Evolutionary conservation across 1,284 basidiomycete genomes (phyloP).

Genomic region (Pholiota adiposa): DNA sequence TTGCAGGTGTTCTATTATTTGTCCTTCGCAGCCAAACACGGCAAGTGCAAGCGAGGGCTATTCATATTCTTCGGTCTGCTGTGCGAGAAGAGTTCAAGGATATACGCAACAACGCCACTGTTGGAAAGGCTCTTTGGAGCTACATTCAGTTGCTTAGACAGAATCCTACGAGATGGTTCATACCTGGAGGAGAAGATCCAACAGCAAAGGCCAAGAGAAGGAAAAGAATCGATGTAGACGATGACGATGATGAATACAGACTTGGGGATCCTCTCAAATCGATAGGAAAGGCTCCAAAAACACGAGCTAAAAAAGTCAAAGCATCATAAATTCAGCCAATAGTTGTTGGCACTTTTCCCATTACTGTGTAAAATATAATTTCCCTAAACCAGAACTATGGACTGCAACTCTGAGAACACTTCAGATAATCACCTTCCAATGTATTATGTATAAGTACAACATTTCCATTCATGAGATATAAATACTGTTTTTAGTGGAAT

Average conservation of each 20-base stretch:
- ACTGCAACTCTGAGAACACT: too few species aligned
- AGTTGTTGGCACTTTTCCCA: too few species aligned
- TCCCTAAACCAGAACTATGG: background rate
- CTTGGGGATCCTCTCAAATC: constrained; percentile 41
- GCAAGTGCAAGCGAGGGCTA: constrained; percentile 51
- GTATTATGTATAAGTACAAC: too few species aligned
- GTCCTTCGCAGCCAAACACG: constrained; percentile 43
- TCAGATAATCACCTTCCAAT: too few species aligned
- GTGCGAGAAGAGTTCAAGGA: constrained; percentile 60
- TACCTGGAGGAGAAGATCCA: constrained; percentile 9
- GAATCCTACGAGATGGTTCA: constrained; percentile 29
- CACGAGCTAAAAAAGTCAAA: constrained; percentile 35
- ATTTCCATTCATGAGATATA: background rate
- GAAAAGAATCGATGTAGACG: constrained; percentile 29
- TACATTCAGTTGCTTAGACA: constrained; percentile 47
- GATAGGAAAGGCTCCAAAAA: constrained; percentile 37
- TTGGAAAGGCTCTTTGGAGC: constrained; percentile 59
- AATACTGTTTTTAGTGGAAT: background rate
- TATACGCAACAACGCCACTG: constrained; percentile 59
- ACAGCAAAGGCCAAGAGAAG: constrained; percentile 37
- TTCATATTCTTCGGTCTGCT: constrained; percentile 54
- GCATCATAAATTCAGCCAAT: background rate
- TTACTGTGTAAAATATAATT: background rate
- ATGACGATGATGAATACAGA: constrained; percentile 51
- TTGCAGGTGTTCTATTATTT: constrained; percentile 60